Conservation (phyloP, 495 filamentous ascomycete genomes). For the Pyrenopolyporus hunteri region DNA sequence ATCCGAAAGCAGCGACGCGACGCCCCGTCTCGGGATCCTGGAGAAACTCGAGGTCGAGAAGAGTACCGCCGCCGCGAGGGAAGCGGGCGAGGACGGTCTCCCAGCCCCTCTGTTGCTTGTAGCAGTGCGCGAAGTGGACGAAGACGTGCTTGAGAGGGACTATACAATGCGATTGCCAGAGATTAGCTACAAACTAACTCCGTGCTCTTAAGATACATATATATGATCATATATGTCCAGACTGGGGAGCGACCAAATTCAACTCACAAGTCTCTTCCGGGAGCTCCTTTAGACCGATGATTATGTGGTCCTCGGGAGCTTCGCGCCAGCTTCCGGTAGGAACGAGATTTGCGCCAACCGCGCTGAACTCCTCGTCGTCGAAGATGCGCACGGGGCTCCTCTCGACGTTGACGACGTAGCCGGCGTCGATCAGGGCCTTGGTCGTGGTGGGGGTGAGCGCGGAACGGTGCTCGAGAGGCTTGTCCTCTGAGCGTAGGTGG, state of each 20-base stretch:
- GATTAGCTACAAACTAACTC: not conserved
- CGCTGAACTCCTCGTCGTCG: slow-evolving; percentile 69
- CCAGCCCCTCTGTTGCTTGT: slow-evolving; percentile 77
- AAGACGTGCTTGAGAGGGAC: slow-evolving; percentile 85
- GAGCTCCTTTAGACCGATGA: slow-evolving; percentile 93
- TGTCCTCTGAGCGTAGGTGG: slow-evolving; percentile 56
- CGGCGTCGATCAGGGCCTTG: slow-evolving; percentile 79
- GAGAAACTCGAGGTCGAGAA: slow-evolving; percentile 94
- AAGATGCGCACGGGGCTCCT: slow-evolving; percentile 82
- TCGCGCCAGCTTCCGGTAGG: slow-evolving; percentile 79
- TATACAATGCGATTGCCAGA: slow-evolving; percentile 23
- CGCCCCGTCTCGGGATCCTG: slow-evolving; percentile 71
- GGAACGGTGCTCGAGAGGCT: slow-evolving; percentile 64
- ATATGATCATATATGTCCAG: not conserved
- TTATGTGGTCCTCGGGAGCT: slow-evolving; percentile 78
- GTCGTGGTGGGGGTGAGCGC: slow-evolving; percentile 66
- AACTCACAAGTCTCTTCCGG: slow-evolving; percentile 77
- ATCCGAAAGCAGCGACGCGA: slow-evolving; percentile 77
- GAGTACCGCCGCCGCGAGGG: slow-evolving; percentile 77
- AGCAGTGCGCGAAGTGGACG: slow-evolving; percentile 76
- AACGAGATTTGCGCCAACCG: slow-evolving; percentile 75
- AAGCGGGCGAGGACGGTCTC: slow-evolving; percentile 80
- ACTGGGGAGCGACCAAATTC: not conserved
- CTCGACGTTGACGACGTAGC: slow-evolving; percentile 85
- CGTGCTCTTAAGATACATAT: not conserved